These are phyloP conservation scores for Tetracladium marchalianum DNA, from an alignment of 495 filamentous ascomycete genomes.

Conservation along the genomic window DNA sequence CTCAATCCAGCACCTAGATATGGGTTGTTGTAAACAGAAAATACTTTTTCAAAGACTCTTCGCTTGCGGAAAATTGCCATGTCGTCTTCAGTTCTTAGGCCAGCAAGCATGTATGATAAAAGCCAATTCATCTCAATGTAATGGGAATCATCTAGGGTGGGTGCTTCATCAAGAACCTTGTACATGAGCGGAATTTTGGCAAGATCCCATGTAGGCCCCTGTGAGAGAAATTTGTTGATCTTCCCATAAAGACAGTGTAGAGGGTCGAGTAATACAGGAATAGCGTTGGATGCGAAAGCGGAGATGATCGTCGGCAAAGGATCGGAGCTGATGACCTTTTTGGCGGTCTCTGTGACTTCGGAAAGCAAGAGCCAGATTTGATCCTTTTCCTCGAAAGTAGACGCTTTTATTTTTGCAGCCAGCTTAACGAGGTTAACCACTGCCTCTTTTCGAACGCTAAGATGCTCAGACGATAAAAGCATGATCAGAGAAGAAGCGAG, in stretches of 20 bases:
- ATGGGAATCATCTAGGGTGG: constrained; percentile 62
- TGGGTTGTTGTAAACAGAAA: constrained; percentile 60
- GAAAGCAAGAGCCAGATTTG: constrained; percentile 66
- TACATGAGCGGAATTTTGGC: constrained; percentile 70
- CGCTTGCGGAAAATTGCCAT: constrained; percentile 75
- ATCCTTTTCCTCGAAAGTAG: constrained; percentile 64
- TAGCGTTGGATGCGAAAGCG: constrained; percentile 60
- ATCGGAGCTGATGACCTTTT: constrained; percentile 35
- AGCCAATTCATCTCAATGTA: constrained; percentile 76
- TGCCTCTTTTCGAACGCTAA: constrained; percentile 69
- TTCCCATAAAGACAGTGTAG: constrained; percentile 78
- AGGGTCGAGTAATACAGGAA: constrained; percentile 63
- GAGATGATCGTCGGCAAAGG: constrained; percentile 65
- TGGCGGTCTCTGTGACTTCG: constrained; percentile 67
- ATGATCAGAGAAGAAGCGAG: constrained; percentile 55
- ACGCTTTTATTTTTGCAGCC: constrained; percentile 54
- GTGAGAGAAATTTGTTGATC: constrained; percentile 73
- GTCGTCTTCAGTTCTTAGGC: constrained; percentile 47
- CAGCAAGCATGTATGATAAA: constrained; percentile 61
- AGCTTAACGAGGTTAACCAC: constrained; percentile 54
- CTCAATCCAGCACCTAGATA: constrained; percentile 42
- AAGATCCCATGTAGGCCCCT: constrained; percentile 61
- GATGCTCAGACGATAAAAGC: constrained; percentile 63
- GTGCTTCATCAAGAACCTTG: constrained; percentile 58
- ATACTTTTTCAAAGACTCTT: constrained; percentile 68